Base-by-base conservation (phyloP, 2,329 filamentous ascomycete genomes). In the Aureobasidium sp. region DNA sequence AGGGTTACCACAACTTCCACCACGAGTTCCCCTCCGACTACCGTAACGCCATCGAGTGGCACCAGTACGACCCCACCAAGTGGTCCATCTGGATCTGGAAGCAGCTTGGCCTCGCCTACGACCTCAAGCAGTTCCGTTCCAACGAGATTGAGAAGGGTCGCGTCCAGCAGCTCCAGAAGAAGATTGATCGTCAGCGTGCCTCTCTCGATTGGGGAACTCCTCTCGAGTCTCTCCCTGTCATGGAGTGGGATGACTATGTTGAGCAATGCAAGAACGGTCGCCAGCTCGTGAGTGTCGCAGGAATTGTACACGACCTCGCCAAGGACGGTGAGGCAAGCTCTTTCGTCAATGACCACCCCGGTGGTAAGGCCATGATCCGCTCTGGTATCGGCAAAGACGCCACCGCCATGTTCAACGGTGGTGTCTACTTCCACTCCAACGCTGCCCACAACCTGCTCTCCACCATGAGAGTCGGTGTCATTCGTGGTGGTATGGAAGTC, bases 1-100 rank as follows among this genome's bases (percentile, higher is more conserved):
- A 92, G 77, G 90, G 90, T 34, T 95, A 95, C 79, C 90, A 95
- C 83, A 95, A 95, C 82, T 95, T 95, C 83, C 90, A 95, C 78
- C 90, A 95, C 82, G 90, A 95, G 76, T 95, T 95, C 78, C 91
- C 91, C 60, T 93, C 89, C 11, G 90, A 95, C 76, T 95, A 94
- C 84, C 89, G 90, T 73, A 95, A 95, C 74, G 90, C 90, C 64
- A 93, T 94, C 68, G 82, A 91, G 76, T 95, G 90, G 90, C 88
- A 86, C 78, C 90, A 95, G 78, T 95, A 95, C 71, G 90, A 95
- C 74, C 90, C 90, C 50, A 95, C 90, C 74, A 95, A 95, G 80
- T 94, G 90, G 90, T 82, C 79, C 72, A 95, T 95, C 79, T 90
- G 86, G 86, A 70, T 80, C 63, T 92, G 88, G 87, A 94, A 93